phyloP scores from a whole-genome alignment of 2,329 filamentous ascomycete genomes.

The Cladosporium sp. region DNA sequence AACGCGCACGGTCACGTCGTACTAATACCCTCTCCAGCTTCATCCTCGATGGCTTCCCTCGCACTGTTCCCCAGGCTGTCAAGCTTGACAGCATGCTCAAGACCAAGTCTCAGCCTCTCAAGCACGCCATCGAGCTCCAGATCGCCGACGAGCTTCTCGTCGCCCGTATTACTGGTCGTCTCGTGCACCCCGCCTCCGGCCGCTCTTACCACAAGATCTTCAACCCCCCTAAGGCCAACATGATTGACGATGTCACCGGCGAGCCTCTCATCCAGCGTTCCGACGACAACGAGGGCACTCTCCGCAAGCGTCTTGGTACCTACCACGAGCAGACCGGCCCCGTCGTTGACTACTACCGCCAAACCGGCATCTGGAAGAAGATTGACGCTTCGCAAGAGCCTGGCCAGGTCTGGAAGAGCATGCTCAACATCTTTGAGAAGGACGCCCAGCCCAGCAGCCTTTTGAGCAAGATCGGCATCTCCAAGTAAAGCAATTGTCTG shows the following conservation, averaged over 20 bases:
- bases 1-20: background rate
- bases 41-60: conserved; percentile 98
- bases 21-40: conserved; percentile 60
- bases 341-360: conserved; percentile 95
- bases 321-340: conserved; percentile 94
- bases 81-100: conserved; percentile 90
- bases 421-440: conserved; percentile 76
- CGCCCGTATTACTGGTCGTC: conserved; percentile 90
- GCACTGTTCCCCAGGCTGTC: conserved; percentile 92
- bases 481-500: conserved; percentile 41
- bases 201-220: conserved; percentile 98
- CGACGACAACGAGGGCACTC: conserved; percentile 93
- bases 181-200: conserved; percentile 93
- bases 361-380: conserved; percentile 93
- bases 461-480: conserved; percentile 56
- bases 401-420: conserved; percentile 89
- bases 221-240: conserved; percentile 90
- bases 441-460: conserved; percentile 45
- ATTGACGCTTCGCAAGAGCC: conserved; percentile 96
- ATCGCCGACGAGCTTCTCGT: conserved; percentile 95
- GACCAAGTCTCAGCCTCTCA: conserved; percentile 75
- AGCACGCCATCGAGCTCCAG: conserved; percentile 94
- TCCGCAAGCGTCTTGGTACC: conserved; percentile 90
- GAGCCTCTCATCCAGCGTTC: conserved; percentile 95
- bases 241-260: conserved; percentile 96